Evolutionary conservation across 1,139 yeast species (phyloP).

Genomic region (Geotrichum candidum): DNA sequence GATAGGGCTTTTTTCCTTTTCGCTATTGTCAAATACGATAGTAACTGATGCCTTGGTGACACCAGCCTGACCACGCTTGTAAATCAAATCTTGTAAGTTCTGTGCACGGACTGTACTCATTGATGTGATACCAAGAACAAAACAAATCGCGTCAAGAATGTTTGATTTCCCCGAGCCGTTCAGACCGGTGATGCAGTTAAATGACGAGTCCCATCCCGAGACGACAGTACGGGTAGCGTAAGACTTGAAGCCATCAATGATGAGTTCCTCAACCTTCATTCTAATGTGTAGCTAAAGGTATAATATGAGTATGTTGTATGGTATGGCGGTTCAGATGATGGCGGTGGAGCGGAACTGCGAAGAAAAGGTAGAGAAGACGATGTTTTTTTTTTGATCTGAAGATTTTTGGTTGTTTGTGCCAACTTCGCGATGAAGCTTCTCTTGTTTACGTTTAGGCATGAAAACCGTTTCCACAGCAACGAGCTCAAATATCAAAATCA

Average conservation of each 20-base stretch:
- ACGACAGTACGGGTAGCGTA: conserved; percentile 96
- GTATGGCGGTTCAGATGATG: neutral
- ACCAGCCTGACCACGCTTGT: conserved; percentile 97
- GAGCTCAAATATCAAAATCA: neutral
- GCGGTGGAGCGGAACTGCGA: neutral
- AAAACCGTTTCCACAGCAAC: conserved; percentile 2
- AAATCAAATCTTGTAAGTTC: conserved; percentile 85
- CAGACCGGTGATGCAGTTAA: conserved; percentile 95
- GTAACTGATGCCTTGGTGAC: conserved; percentile 96
- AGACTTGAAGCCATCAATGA: conserved; percentile 95
- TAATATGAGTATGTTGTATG: neutral
- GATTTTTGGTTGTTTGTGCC: neutral
- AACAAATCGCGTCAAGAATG: conserved; percentile 92
- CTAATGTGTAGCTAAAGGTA: neutral
- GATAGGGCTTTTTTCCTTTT: conserved; percentile 69
- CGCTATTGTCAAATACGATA: conserved; percentile 84
- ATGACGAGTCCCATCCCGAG: conserved; percentile 91
- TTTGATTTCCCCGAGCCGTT: conserved; percentile 98
- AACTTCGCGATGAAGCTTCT: neutral
- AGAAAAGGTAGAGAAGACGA: neutral
- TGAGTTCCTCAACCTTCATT: conserved; percentile 92
- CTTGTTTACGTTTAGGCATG: neutral
- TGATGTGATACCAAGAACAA: conserved; percentile 93
- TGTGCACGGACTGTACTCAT: conserved; percentile 94
- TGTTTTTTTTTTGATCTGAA: neutral